Evolutionary conservation across 352 stramenopile species (phyloP).

Genomic region (Phytophthora sojae): DNA sequence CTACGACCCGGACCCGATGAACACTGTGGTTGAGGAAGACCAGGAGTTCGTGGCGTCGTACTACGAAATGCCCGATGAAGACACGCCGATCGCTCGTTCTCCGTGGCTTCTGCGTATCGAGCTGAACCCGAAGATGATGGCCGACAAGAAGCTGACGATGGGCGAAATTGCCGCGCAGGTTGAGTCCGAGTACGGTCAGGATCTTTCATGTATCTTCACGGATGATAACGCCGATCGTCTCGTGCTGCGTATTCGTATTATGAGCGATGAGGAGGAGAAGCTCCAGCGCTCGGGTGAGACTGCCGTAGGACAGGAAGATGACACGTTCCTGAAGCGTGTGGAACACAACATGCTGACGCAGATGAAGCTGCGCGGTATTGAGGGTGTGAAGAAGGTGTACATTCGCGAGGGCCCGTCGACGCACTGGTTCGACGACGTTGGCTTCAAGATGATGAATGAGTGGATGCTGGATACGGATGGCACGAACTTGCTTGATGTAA

Average conservation of each 20-base stretch:
- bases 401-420: constrained; percentile 96
- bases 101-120: constrained; percentile 99
- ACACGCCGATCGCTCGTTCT: constrained; percentile 93
- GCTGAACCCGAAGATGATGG: constrained; percentile 97
- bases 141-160: constrained; percentile 98
- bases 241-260: constrained; percentile 97
- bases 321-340: constrained; percentile 97
- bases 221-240: constrained; percentile 99
- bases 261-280: constrained; percentile 94
- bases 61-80: constrained; percentile 97
- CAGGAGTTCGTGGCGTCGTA: constrained; percentile 98
- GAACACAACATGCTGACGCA: constrained; percentile 98
- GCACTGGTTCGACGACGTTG: constrained; percentile 95
- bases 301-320: constrained; percentile 91
- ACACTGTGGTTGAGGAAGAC: constrained; percentile 97
- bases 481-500: constrained; percentile 98
- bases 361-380: constrained; percentile 97
- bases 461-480: constrained; percentile 99
- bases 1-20: constrained; percentile 98
- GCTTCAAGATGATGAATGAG: constrained; percentile 96
- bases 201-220: constrained; percentile 97
- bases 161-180: constrained; percentile 97
- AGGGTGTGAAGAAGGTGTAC: constrained; percentile 99
- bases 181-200: constrained; percentile 94
- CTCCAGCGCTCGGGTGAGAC: constrained; percentile 84